phyloP scores from a whole-genome alignment of 140 eudicot genomes.

The Anethum foeniculum region DNA sequence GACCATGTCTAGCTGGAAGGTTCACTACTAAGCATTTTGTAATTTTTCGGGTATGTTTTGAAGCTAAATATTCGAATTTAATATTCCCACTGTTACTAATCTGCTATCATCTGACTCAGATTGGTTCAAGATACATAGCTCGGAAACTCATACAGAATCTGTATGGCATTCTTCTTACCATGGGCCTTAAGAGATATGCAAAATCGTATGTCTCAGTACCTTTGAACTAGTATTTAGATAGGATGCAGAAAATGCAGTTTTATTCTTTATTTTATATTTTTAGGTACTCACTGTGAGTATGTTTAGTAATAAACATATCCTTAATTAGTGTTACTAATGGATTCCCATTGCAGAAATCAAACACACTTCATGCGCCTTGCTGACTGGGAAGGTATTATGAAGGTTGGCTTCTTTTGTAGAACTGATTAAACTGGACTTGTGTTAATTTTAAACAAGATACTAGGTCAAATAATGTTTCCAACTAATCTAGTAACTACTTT shows the following conservation, averaged over 20 bases:
- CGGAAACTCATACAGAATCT: conserved; percentile 70
- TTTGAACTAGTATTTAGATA: conserved; percentile 4
- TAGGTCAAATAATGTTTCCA: neutral
- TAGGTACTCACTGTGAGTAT: neutral
- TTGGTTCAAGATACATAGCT: conserved; percentile 70
- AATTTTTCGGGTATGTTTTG: neutral
- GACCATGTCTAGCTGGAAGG: neutral
- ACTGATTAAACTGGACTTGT: neutral
- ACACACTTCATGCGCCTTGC: conserved; percentile 11
- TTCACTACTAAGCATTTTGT: neutral
- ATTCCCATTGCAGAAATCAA: conserved; percentile 6
- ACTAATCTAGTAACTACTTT: neutral
- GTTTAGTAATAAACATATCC: neutral
- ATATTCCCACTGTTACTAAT: neutral
- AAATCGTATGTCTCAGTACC: conserved; percentile 48
- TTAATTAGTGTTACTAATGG: neutral
- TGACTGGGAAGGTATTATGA: conserved; percentile 12
- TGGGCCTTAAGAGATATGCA: conserved; percentile 87
- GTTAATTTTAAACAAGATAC: neutral
- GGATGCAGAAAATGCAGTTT: neutral
- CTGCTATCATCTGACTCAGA: conserved; percentile 38
- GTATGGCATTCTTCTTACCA: conserved; percentile 69
- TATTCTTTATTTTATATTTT: neutral
- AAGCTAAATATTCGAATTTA: no score
- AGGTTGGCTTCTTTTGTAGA: neutral